A percentile compares a stretch with the other conserved stretches of the same genome.
Conservation (phyloP, 2,329 filamentous ascomycete genomes). For the Botrytis porri region DNA sequence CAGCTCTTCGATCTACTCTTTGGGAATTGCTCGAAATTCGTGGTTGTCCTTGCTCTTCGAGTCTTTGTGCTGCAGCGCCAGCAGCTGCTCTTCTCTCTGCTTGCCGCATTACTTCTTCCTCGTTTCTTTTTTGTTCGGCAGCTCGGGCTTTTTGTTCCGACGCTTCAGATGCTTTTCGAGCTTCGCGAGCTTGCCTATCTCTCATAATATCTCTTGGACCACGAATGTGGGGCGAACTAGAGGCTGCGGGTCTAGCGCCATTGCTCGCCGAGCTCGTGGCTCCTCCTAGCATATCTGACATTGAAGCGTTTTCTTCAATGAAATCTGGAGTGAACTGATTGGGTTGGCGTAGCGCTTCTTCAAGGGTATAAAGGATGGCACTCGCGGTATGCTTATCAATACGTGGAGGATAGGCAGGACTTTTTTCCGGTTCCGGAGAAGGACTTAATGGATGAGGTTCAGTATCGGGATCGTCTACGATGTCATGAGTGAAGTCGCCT, state of each 20-base stretch:
- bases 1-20: conserved; percentile 33
- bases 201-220: conserved; percentile 92
- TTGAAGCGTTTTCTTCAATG: conserved; percentile 83
- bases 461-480: conserved; percentile 33
- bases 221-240: conserved; percentile 58
- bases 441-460: conserved; percentile 29
- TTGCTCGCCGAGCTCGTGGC: conserved; percentile 54
- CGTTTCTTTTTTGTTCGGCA: conserved; percentile 51
- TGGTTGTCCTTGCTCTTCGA: conserved; percentile 29
- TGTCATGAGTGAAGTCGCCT: conserved; percentile 31
- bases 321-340: conserved; percentile 79
- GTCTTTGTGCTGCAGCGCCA: conserved; percentile 47
- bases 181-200: conserved; percentile 74
- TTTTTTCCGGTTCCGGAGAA: conserved; percentile 3
- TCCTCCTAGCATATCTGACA: conserved; percentile 77
- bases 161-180: conserved; percentile 57
- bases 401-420: conserved; percentile 49
- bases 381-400: conserved; percentile 83
- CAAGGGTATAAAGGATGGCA: conserved; percentile 87
- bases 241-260: conserved; percentile 47
- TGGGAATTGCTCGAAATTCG: conserved; percentile 37
- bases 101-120: conserved; percentile 52
- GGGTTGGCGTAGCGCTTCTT: conserved; percentile 83
- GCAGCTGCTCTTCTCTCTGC: conserved; percentile 59
- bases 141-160: conserved; percentile 46